Base-by-base conservation (phyloP, 2,329 filamentous ascomycete genomes). In the Botryotinia narcissicola region DNA sequence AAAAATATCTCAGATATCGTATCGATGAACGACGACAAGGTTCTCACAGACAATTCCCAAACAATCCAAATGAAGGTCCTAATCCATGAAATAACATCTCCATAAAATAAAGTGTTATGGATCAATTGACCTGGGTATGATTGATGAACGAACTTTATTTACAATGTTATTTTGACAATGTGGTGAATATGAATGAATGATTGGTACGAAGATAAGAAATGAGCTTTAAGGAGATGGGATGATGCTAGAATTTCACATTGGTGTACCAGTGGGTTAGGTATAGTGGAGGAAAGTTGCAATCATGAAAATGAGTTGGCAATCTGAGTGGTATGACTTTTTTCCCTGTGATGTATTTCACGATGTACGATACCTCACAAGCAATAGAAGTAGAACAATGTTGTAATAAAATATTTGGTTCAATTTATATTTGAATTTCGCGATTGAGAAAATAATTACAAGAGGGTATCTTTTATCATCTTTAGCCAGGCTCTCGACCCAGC, bases 361-460 rank as follows among this genome's bases (percentile, higher is more conserved):
- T 1, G 9, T 25, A 1, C 7, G 14, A 51, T n/a, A 44, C 6
- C 7, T 20, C 16, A 32, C 12, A n/a, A 25, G 44, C 44, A 37
- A 22, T 16, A 48, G 14, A 51, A 4, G 25, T 14, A 32, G 4
- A 16, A 25, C 1, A 1, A 10, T 40, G 32, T 40, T 40, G 6
- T 37, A 14, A 37, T 20, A 22, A 37, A 61, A 37, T 20, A 40
- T 12, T 37, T 40, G 6, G 9, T 37, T 35, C 22, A 67, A 67
- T 20, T n/a, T 14, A 57, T 29, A 40, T 25, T 29, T 40, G 25
- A 57, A 57, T 57, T 35, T 62, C 9, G 22, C 29, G 54, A n/a
- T 67, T 67, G 32, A 22, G 18, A 40, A 67, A 14, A 48, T 48
- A 63, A 37, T 29, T 71, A 63, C 69, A 71, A 71, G 57, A 70